Conservation (phyloP, 2,329 filamentous ascomycete species). For the Capronia americana region DNA sequence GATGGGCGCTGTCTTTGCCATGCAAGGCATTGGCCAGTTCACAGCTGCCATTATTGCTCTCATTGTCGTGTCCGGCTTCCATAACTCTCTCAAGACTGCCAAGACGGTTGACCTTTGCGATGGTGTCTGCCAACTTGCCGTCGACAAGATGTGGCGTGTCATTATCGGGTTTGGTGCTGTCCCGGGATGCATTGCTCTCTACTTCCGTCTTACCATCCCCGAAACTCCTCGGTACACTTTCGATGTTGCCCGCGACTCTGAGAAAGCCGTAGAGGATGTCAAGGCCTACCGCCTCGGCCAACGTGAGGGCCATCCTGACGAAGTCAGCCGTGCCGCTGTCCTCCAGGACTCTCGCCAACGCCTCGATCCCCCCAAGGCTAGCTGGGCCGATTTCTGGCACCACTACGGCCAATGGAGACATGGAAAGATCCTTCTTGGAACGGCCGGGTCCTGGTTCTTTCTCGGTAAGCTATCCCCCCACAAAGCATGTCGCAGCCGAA, state of each 20-base stretch:
- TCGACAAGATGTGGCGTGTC: slow-evolving; percentile 87
- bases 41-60: slow-evolving; percentile 76
- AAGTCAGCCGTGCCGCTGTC: slow-evolving; percentile 66
- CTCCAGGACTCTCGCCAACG: slow-evolving; percentile 61
- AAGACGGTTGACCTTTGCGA: slow-evolving; percentile 63
- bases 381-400: slow-evolving; percentile 71
- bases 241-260: slow-evolving; percentile 75
- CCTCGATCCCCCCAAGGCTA: slow-evolving; percentile 72
- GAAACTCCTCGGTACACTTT: slow-evolving; percentile 90
- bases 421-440: slow-evolving; percentile 75
- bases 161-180: slow-evolving; percentile 82
- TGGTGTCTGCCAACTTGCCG: slow-evolving; percentile 69
- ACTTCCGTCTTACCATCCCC: slow-evolving; percentile 85
- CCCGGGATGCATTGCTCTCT: slow-evolving; percentile 79
- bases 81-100: slow-evolving; percentile 63
- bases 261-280: slow-evolving; percentile 75
- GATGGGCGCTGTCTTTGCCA: slow-evolving; percentile 86
- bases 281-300: slow-evolving; percentile 75
- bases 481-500: background rate
- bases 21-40: slow-evolving; percentile 85
- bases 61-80: slow-evolving; percentile 75
- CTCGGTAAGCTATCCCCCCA: slow-evolving; percentile 52
- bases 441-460: slow-evolving; percentile 83
- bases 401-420: slow-evolving; percentile 77
- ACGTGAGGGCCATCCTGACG: slow-evolving; percentile 68